These are phyloP conservation scores for Lentinula sp. DNA, from an alignment of 768 basidiomycete species.

Conservation along the genomic window DNA sequence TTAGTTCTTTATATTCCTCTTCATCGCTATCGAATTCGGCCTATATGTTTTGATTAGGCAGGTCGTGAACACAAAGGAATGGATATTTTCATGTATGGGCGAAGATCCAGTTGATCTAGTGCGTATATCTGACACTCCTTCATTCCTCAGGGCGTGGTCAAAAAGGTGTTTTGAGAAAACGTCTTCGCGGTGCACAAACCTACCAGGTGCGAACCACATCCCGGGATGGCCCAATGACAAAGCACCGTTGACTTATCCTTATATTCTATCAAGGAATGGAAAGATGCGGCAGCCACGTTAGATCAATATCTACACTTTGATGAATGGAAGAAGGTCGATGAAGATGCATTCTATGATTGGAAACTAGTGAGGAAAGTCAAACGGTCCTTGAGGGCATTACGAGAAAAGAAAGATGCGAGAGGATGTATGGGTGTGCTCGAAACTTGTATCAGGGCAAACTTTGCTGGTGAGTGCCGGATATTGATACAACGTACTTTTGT, in stretches of 20 bases:
- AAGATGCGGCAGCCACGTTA: slow-evolving; percentile 65
- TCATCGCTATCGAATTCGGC: slow-evolving; percentile 82
- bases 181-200: slow-evolving; percentile 64
- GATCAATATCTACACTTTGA: slow-evolving; percentile 83
- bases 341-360: slow-evolving; percentile 91
- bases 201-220: slow-evolving; percentile 49
- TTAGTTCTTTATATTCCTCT: slow-evolving; percentile 77
- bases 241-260: background rate
- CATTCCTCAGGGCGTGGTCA: slow-evolving; percentile 67
- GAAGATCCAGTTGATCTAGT: background rate
- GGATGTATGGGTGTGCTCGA: slow-evolving; percentile 88
- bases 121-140: background rate
- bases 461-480: slow-evolving; percentile 53
- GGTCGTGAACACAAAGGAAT: slow-evolving; percentile 92
- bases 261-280: slow-evolving; percentile 68
- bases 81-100: slow-evolving; percentile 75
- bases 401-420: slow-evolving; percentile 75
- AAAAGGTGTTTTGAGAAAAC: slow-evolving; percentile 72
- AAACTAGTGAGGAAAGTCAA: slow-evolving; percentile 78
- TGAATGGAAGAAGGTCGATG: slow-evolving; percentile 85
- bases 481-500: background rate
- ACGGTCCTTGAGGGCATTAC: slow-evolving; percentile 61
- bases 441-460: slow-evolving; percentile 86
- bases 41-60: slow-evolving; percentile 86
- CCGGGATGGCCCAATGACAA: background rate